Evolutionary conservation across 2,329 filamentous ascomycete genomes (phyloP).

Genomic region (Dactylellina sp.): DNA sequence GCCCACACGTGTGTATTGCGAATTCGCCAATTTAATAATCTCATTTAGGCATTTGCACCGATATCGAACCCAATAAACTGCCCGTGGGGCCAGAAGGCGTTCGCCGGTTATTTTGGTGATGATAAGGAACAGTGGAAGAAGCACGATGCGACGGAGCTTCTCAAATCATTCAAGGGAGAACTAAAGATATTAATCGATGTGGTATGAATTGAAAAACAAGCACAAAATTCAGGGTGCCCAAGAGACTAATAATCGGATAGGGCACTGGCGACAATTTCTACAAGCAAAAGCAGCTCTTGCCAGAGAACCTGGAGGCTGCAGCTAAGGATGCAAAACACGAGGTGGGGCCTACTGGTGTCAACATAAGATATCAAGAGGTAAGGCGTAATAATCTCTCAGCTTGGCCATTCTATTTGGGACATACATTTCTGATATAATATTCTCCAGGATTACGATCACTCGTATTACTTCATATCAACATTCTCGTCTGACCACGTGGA

Average conservation of each 20-base stretch:
- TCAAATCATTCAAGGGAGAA: conserved; percentile 77
- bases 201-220: conserved; percentile 68
- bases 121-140: conserved; percentile 82
- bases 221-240: too few species aligned
- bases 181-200: conserved; percentile 89
- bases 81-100: conserved; percentile 94
- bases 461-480: conserved; percentile 93
- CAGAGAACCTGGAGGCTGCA: conserved; percentile 88
- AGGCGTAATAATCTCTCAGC: conserved; percentile 60
- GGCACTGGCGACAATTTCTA: conserved; percentile 97
- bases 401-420: neutral
- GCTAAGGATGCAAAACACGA: conserved; percentile 79
- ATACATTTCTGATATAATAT: neutral
- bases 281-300: conserved; percentile 89
- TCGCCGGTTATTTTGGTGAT: conserved; percentile 85
- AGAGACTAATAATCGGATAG: neutral
- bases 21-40: neutral
- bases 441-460: conserved; percentile 88
- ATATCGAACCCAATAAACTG: conserved; percentile 87
- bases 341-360: conserved; percentile 70
- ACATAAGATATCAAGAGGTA: conserved; percentile 83
- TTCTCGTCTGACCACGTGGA: conserved; percentile 92
- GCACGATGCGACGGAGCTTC: conserved; percentile 91
- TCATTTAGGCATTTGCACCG: conserved; percentile 78
- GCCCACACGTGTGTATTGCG: neutral